Evolutionary conservation across 2,329 filamentous ascomycete genomes (phyloP).

Genomic region (Endoconidiophora laricicola): DNA sequence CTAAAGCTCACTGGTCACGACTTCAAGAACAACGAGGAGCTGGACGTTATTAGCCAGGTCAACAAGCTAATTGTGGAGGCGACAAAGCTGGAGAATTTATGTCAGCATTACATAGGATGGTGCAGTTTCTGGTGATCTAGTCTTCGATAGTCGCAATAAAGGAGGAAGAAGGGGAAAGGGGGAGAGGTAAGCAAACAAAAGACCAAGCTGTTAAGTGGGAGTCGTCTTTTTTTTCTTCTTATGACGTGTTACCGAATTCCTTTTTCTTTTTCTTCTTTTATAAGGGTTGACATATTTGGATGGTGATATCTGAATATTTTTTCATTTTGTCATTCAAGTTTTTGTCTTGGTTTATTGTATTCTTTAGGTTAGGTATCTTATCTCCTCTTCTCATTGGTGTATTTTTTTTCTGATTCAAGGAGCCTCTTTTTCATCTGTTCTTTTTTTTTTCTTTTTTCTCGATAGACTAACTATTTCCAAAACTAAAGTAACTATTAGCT

Average conservation of each 20-base stretch:
- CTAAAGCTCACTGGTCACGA: constrained; percentile 92
- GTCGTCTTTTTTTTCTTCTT: constrained; percentile 1
- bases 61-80: constrained; percentile 90
- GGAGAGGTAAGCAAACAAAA: background rate
- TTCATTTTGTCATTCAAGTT: background rate
- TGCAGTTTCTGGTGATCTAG: constrained; percentile 76
- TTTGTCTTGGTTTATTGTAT: constrained; percentile 1
- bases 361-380: background rate
- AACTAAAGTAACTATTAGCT: too few species aligned
- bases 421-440: background rate
- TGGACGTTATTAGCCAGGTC: constrained; percentile 75
- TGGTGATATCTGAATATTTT: background rate
- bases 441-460: background rate
- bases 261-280: constrained; percentile 4
- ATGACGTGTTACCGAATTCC: background rate
- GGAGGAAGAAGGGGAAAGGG: background rate
- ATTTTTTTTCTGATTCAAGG: too few species aligned
- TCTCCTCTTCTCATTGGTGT: background rate
- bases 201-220: too few species aligned
- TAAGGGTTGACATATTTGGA: background rate
- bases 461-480: background rate
- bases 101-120: constrained; percentile 98
- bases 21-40: constrained; percentile 72
- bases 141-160: constrained; percentile 14
- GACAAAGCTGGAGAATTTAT: constrained; percentile 91